These are phyloP conservation scores for Tritrichomonas musculus DNA, from an alignment of 208 protist species.

Conservation along the genomic window DNA sequence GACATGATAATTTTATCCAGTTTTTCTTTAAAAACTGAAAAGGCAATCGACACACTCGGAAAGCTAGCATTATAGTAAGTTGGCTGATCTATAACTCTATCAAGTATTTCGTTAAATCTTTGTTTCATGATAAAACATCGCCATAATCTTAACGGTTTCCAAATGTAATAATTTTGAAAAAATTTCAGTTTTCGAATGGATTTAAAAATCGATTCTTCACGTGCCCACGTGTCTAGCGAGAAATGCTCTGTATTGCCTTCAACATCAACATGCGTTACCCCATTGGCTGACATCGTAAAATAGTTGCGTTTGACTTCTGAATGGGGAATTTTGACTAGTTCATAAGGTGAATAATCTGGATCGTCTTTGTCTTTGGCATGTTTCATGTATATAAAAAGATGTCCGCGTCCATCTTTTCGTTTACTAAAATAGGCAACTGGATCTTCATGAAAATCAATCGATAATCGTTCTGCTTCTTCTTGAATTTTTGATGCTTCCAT, in stretches of 20 bases:
- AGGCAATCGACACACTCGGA: background rate
- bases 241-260: background rate
- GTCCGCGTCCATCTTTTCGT: slow-evolving; percentile 19
- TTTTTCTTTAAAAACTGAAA: background rate
- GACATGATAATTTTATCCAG: background rate
- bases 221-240: background rate
- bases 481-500: background rate
- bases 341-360: background rate
- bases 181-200: background rate
- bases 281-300: slow-evolving; percentile 20
- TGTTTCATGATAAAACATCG: background rate
- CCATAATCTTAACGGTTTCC: background rate
- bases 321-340: background rate
- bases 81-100: background rate
- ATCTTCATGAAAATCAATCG: slow-evolving; percentile 20
- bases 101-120: background rate
- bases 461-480: background rate
- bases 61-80: background rate
- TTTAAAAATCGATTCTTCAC: slow-evolving; percentile 18
- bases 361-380: background rate
- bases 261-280: background rate
- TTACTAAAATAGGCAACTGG: slow-evolving; percentile 13
- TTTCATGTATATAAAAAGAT: slow-evolving; percentile 15
- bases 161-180: background rate
- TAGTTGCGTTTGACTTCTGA: background rate